Percentiles rank a stretch among this genome's conserved stretches.
Evolutionary conservation across 208 protist genomes (phyloP).

Genomic region (Tritrichomonas foetus): DNA sequence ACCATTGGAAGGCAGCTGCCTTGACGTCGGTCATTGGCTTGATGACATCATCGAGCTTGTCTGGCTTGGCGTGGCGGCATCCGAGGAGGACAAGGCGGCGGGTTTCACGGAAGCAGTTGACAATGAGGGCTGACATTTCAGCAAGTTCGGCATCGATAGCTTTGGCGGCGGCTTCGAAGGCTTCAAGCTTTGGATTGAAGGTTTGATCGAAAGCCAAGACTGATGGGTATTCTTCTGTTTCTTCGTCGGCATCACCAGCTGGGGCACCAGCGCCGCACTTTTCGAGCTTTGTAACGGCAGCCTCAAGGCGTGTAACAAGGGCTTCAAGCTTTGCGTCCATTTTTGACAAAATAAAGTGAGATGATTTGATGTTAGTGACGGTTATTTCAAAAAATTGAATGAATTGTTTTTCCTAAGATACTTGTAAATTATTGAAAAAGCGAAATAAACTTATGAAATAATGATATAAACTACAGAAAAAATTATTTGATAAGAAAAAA

Average conservation of each 20-base stretch:
- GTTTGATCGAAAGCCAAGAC: background rate
- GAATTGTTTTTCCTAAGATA: too few relatives aligned
- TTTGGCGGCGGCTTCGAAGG: background rate
- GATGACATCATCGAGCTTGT: background rate
- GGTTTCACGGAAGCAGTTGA: background rate
- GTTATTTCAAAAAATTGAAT: too few relatives aligned
- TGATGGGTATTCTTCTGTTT: constrained; percentile 32
- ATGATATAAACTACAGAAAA: too few relatives aligned
- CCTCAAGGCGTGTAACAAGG: constrained; percentile 23
- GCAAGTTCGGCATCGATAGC: background rate
- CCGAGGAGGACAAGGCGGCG: background rate
- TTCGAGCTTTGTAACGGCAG: background rate
- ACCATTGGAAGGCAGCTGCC: background rate
- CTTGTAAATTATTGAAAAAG: too few relatives aligned
- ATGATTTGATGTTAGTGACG: too few relatives aligned
- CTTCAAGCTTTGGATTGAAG: background rate
- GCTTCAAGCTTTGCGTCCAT: constrained; percentile 13
- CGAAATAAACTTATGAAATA: too few relatives aligned
- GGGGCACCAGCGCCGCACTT: background rate
- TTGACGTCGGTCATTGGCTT: background rate
- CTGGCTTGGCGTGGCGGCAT: background rate
- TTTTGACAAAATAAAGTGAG: background rate
- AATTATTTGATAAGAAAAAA: too few relatives aligned
- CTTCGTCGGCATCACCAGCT: constrained; percentile 14
- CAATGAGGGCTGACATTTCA: background rate